Base-by-base conservation (phyloP, 768 basidiomycete genomes). In the Boletellus sp. region DNA sequence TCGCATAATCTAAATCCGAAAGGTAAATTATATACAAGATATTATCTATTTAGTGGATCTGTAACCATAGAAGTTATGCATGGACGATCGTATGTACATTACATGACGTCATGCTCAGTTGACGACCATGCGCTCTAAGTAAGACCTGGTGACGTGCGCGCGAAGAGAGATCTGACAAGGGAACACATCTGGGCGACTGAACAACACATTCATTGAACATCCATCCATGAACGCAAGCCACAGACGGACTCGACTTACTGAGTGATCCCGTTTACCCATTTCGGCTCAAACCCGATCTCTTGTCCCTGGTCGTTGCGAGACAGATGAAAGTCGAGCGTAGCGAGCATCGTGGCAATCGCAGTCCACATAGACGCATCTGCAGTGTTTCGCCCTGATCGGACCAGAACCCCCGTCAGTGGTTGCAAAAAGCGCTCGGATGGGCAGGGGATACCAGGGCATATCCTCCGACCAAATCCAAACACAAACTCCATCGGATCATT, bases 381-480 rank as follows among this genome's bases (percentile, higher is more conserved):
- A 0, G 42, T 20, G 28, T 48, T 8, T 10, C 46, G 43, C n/a
- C 36, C 50, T 60, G 1, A n/a, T 40, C 6, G 24, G 23, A 47
- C 11, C 7, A 12, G 26, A n/a, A 44, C 7, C 11, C 12, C 7
- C 23, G 33, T 31, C 17, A 24, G n/a, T 7, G 10, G 2, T 16
- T 16, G 23, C 34, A 10, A 15, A n/a, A 8, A 3, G 11, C 8
- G 9, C 9, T 28, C 28, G 10, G 16, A 26, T 15, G 7, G 28
- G n/a, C n/a, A 36, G 6, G 11, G 19, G 34, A 12, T 13, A 53
- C 47, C 49, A 2, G 42, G 46, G 26, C 48, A 56, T 28, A 48
- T 40, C 22, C 51, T 22, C 26, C 48, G 50, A 19, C 58, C 57
- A 35, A 59, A 59, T 1, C 49, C 59, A 22, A 60, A 60, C 4